Conservation (phyloP, 305 asterid species). For the Fraxinus paxiana region DNA sequence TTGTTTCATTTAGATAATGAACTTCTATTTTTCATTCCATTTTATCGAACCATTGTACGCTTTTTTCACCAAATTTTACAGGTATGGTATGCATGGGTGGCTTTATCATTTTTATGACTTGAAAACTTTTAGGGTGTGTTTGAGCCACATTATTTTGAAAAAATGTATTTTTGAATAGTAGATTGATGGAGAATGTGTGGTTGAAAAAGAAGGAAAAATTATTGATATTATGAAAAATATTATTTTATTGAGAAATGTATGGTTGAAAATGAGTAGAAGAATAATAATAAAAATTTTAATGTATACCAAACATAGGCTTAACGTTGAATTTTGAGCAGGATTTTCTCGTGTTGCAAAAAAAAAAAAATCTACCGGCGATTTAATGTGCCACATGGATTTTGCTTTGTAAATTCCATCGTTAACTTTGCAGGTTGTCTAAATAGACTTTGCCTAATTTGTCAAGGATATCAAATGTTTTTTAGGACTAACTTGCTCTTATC, state of each 20-base stretch:
- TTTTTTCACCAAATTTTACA: neutral
- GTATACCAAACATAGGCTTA: too few relatives aligned
- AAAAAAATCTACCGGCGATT: neutral
- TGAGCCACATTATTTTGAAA: too few relatives aligned
- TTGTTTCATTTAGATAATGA: neutral
- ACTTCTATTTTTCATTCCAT: neutral
- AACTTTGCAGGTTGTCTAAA: neutral
- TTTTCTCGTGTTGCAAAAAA: neutral
- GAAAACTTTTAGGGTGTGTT: neutral
- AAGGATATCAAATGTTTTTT: neutral
- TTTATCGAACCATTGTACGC: neutral
- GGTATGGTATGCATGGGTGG: neutral
- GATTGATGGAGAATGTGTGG: too few relatives aligned
- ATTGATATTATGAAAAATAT: too few relatives aligned
- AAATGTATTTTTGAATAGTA: too few relatives aligned
- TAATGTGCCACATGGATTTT: neutral
- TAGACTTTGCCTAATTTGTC: neutral
- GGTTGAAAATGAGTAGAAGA: too few relatives aligned
- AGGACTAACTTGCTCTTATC: neutral
- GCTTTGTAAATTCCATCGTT: neutral
- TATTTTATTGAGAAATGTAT: too few relatives aligned
- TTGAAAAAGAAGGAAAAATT: too few relatives aligned
- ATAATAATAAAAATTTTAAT: too few relatives aligned
- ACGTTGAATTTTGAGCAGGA: neutral
- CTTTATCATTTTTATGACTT: neutral